Conservation (phyloP, 2,329 filamentous ascomycete species). For the Colletotrichum tropicale region DNA sequence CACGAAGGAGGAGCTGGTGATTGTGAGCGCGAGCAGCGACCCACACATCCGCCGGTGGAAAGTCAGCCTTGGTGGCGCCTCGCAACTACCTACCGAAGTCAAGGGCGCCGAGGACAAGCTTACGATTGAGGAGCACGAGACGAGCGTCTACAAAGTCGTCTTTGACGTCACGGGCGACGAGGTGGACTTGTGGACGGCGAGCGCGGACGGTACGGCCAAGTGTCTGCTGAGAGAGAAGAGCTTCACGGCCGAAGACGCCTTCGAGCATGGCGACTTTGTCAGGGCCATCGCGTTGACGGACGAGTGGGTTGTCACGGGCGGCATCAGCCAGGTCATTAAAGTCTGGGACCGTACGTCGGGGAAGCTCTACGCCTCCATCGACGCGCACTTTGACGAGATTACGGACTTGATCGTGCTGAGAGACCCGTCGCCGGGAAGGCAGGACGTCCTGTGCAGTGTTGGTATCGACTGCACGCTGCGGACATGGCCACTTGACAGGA, state of each 20-base stretch:
- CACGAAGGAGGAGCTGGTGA: conserved; percentile 50
- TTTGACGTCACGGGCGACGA: conserved; percentile 69
- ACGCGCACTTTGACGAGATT: conserved; percentile 92
- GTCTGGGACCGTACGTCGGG: conserved; percentile 83
- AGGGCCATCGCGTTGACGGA: conserved; percentile 78
- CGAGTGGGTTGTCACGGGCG: conserved; percentile 84
- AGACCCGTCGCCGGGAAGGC: conserved; percentile 31
- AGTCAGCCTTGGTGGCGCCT: conserved; percentile 55
- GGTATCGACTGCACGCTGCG: conserved; percentile 90
- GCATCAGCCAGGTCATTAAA: conserved; percentile 88
- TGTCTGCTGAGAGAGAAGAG: conserved; percentile 72
- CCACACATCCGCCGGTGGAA: conserved; percentile 81
- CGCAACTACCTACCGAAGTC: conserved; percentile 55
- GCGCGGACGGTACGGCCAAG: conserved; percentile 86
- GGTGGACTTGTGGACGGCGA: conserved; percentile 89
- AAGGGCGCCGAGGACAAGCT: conserved; percentile 36
- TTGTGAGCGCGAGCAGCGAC: conserved; percentile 84
- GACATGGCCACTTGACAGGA: conserved; percentile 77
- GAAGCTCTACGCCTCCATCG: conserved; percentile 73
- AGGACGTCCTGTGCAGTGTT: conserved; percentile 72
- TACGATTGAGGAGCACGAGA: conserved; percentile 81
- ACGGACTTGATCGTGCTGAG: conserved; percentile 75
- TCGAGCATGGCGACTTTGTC: conserved; percentile 89
- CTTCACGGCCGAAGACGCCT: conserved; percentile 74
- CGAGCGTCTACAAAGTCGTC: conserved; percentile 81